Base-by-base conservation (phyloP, 805 yeast genomes). In the Nakazawaea wickerhamii region DNA sequence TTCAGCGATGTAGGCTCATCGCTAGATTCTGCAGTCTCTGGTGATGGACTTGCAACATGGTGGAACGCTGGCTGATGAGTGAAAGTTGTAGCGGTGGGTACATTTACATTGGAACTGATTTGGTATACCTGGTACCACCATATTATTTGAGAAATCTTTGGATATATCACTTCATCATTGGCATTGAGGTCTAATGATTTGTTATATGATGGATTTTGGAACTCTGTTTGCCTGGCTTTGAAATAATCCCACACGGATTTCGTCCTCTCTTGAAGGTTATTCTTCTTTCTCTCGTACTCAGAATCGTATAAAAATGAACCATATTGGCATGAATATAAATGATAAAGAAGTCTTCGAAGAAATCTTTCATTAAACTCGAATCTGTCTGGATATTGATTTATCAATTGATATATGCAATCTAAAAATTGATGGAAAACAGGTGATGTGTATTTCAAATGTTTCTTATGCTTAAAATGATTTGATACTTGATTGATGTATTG, bases 391-490 rank as follows among this genome's bases (percentile, higher is more conserved):
- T 76, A 71, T 55, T 88, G 95, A 6, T 78, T 60, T 40, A 74
- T 59, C 15, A 91, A 57, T 57, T 93, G 99, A 58, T 82, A 89
- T 1, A 88, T 84, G 49, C 93, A 81, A 55, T 93, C 99, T 36
- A 93, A 61, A 61, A 90, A 93, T 57, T 93, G 99, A 53, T 89
- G 97, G 63, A 93, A 91, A 1, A 90, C 77, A 0, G 99, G 99
- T 10, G 96, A 84, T n/a, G 81, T 77, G 42, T 78, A 73, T 48
- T 81, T 80, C 39, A 73, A 52, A 43, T 68, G 75, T 41, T 67
- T 68, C 36, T 65, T 67, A 47, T 69, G 73, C 42, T 71, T 73
- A 49, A 75, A 69, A 50, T 72, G 69, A 48, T 71, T 69, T 40
- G 80, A 69, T 18, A 81, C 67, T 40, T 69, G 70, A 45, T 63